Evolutionary conservation across 352 stramenopile species (phyloP), one percentile per base, ranked within the genome.

Genomic region (Phytophthora pinifolia): DNA sequence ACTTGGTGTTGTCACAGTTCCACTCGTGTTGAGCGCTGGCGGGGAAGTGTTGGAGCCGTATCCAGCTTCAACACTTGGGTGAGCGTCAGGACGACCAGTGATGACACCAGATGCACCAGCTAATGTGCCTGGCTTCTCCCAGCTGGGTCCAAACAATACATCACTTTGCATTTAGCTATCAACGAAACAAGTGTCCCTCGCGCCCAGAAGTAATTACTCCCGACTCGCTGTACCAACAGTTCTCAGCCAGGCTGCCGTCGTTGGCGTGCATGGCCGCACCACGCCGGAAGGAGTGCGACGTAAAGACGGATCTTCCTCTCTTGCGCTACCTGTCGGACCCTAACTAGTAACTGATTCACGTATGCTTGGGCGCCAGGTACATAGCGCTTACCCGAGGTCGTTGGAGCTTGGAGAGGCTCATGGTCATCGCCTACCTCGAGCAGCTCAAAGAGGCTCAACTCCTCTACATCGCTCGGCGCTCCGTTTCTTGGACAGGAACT

Each of bases 211-310:
- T n/a, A n/a, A n/a, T n/a, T n/a, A n/a, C n/a, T n/a, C n/a, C n/a
- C n/a, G n/a, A n/a, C n/a, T n/a, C n/a, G n/a, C n/a, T n/a, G n/a
- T n/a, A n/a, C n/a, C n/a, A n/a, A n/a, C 55, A 57, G 31, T 27
- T 37, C 20, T 25, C 3, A 3, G 20, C 20, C 20, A 25, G n/a
- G 3, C 13, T 29, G 14, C 31, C 46, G 6, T 49, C 33, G 13
- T 49, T 63, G 2, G 55, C 55, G 6, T 57, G 55, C 41, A 66
- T 60, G 13, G 37, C 49, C 2, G 15, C 53, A 32, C 43, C 49
- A 2, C 48, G 35, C 0, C 43, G 36, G 6, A 59, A 55, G 0
- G 56, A 59, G 37, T 65, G 48, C 9, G 37, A 59, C 9, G 44
- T 48, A 13, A 2, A 65, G 37, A 5, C 22, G 2, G 9, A 46